Evolutionary conservation across 2,329 filamentous ascomycete genomes (phyloP), one percentile per base, ranked within the genome.

Genomic region (Epichloe amarillans): DNA sequence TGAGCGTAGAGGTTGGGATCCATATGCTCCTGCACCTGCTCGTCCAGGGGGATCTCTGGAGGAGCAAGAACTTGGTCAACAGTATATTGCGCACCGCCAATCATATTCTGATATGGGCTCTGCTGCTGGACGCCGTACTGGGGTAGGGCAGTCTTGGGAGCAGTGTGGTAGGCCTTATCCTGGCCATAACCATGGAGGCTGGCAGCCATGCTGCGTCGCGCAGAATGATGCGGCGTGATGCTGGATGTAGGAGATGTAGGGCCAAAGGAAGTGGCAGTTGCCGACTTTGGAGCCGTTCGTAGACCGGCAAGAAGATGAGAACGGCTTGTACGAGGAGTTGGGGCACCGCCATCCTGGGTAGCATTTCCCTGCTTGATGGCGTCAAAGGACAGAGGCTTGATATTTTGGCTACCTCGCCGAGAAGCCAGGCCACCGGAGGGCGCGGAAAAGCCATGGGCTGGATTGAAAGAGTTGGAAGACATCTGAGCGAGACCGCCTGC

Each of bases 401-500:
- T 84, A 66, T 87, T 84, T 63, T 87, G 81, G 58, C 88, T 86
- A 63, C 94, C 88, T 57, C 93, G 84, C 61, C 78, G 76, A 26
- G 90, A 91, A 56, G 88, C 88, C 64, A 95, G 86, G 62, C 89
- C 87, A 57, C 85, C 81, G 55, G 80, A 75, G 49, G 89, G 85
- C 72, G 88, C 81, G 63, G 83, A 81, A 61, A 95, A 76, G 61
- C 81, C 83, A 68, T 79, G 79, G 65, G 79, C 75, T 68, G 84
- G 76, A 67, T 78, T 72, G 68, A 86, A 86, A 69, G 83, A 79
- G 76, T 83, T 87, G 76, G 88, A 91, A 74, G 88, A 87, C 91
- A 97, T 97, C 80, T 94, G 89, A 93, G 89, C 85, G 76, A 95
- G 88, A 93, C 89, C 88, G 80, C 91, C 91, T 81, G 91, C 84